A percentile compares a stretch with the other conserved stretches of the same genome.
Evolutionary conservation across 257 asterid species (phyloP).

Genomic region (Solanum chilense): DNA sequence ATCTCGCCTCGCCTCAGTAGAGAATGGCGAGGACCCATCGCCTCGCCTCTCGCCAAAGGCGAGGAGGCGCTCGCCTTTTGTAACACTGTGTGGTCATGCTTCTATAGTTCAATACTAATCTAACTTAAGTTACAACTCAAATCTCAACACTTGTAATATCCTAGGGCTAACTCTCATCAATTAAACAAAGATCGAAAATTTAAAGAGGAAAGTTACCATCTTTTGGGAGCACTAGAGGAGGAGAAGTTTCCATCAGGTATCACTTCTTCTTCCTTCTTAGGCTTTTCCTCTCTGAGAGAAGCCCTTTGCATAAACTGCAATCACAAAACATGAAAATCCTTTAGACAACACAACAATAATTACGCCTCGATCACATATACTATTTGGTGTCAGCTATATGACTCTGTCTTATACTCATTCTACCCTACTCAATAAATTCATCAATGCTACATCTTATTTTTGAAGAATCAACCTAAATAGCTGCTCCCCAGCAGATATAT

Average conservation of each 20-base stretch:
- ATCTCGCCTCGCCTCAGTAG: too few species aligned
- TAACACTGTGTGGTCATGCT: not conserved
- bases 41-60: too few species aligned
- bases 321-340: not conserved
- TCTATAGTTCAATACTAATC: not conserved
- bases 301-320: slow-evolving; percentile 94
- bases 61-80: too few species aligned
- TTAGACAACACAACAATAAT: not conserved
- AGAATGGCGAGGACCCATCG: too few species aligned
- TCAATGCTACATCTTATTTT: not conserved
- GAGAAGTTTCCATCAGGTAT: slow-evolving; percentile 44
- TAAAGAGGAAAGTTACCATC: slow-evolving; percentile 40
- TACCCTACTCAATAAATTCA: not conserved
- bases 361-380: not conserved
- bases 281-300: slow-evolving; percentile 47
- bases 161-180: not conserved
- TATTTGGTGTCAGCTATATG: not conserved
- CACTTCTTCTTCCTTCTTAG: slow-evolving; percentile 27
- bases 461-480: not conserved
- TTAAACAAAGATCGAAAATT: not conserved
- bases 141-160: not conserved
- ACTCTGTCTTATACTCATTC: not conserved
- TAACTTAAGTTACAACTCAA: not conserved
- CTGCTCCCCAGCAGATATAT: not conserved
- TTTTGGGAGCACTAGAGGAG: slow-evolving; percentile 29